These are phyloP conservation scores for Lagerstroemia speciosa DNA, from an alignment of 345 rosid genomes.

Conservation along the genomic window DNA sequence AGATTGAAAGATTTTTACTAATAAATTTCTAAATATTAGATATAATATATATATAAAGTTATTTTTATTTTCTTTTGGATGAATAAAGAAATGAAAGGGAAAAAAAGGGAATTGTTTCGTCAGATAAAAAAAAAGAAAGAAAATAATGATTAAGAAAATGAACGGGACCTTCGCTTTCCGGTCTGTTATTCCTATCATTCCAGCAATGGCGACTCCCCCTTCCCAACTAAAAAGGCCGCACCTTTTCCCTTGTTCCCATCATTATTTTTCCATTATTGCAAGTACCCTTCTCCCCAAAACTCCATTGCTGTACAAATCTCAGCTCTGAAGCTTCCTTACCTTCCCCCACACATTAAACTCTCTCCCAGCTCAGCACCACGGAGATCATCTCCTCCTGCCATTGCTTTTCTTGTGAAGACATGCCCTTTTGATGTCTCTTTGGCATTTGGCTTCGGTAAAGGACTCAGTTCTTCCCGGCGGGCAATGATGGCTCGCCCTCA, in stretches of 20 bases:
- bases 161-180: not conserved
- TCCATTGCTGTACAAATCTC: not conserved
- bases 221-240: not conserved
- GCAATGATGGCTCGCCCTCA: not conserved
- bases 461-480: not conserved
- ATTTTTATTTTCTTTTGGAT: too few species aligned
- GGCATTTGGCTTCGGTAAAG: not conserved
- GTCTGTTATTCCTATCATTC: not conserved
- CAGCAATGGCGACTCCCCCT: slow-evolving; percentile 1
- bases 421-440: not conserved
- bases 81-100: too few species aligned
- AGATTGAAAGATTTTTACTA: too few species aligned
- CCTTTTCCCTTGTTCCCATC: not conserved
- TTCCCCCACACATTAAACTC: not conserved
- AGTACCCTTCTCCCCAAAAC: not conserved
- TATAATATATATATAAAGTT: too few species aligned
- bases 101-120: too few species aligned
- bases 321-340: not conserved
- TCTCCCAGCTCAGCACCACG: not conserved
- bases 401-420: not conserved
- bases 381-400: not conserved
- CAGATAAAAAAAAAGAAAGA: not conserved
- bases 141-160: not conserved
- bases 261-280: slow-evolving; percentile 4
- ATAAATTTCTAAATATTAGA: too few species aligned